These are phyloP conservation scores for Geum urbanum DNA, from an alignment of 306 rosid genomes.

Conservation along the genomic window DNA sequence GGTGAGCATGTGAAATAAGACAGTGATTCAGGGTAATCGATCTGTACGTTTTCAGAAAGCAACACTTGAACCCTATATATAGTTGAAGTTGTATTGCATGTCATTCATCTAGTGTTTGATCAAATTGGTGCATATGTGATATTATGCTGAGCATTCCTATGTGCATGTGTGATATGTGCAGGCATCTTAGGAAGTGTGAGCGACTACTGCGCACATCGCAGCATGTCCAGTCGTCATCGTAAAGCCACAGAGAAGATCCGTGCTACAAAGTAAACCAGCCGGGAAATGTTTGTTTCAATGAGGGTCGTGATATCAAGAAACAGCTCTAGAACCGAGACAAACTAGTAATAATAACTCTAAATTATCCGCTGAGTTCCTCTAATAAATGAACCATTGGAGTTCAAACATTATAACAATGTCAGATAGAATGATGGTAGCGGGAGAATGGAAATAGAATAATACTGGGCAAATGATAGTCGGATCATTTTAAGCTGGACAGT, in stretches of 20 bases:
- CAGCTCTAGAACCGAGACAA: background rate
- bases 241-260: conserved; percentile 44
- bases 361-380: background rate
- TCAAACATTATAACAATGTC: background rate
- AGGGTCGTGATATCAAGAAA: background rate
- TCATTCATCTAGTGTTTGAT: too few relatives aligned
- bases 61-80: too few relatives aligned
- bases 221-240: conserved; percentile 51
- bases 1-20: conserved; percentile 26
- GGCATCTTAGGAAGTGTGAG: conserved; percentile 62
- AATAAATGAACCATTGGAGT: background rate
- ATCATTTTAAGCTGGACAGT: background rate
- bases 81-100: too few relatives aligned
- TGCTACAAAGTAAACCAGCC: background rate
- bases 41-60: too few relatives aligned
- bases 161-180: background rate
- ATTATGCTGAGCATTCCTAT: too few relatives aligned
- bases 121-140: too few relatives aligned
- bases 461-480: background rate
- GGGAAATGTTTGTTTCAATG: background rate
- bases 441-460: background rate
- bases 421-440: background rate
- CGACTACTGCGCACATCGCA: conserved; percentile 67
- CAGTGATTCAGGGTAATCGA: too few relatives aligned
- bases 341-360: background rate